Evolutionary conservation across 441 rosid genomes (phyloP).

Genomic region (Gossypium gossypioides): DNA sequence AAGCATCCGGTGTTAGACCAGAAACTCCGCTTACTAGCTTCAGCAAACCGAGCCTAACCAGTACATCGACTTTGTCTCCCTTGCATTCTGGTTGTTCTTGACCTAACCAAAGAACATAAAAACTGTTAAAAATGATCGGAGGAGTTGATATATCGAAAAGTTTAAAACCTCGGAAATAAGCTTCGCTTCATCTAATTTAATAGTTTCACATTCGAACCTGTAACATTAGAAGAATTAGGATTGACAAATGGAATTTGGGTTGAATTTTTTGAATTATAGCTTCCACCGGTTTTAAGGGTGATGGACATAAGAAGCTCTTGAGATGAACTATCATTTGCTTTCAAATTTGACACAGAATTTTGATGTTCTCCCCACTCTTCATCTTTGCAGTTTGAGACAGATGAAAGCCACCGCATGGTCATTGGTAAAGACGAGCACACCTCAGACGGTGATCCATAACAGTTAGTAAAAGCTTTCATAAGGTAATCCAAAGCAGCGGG

Average conservation of each 20-base stretch:
- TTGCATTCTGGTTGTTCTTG: slow-evolving; percentile 47
- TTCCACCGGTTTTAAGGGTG: slow-evolving; percentile 63
- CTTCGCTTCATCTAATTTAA: not conserved
- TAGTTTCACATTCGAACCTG: slow-evolving; percentile 27
- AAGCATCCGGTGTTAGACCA: slow-evolving; percentile 43
- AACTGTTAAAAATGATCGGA: not conserved
- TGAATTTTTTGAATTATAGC: slow-evolving; percentile 25
- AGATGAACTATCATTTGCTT: slow-evolving; percentile 29
- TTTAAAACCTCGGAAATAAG: not conserved
- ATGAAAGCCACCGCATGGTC: slow-evolving; percentile 56
- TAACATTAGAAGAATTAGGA: slow-evolving; percentile 12
- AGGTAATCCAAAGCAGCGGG: slow-evolving; percentile 77
- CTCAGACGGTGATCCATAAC: slow-evolving; percentile 40
- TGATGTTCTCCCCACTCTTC: slow-evolving; percentile 71
- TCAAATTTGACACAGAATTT: slow-evolving; percentile 35
- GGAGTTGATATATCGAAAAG: not conserved
- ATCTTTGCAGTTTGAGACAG: slow-evolving; percentile 36
- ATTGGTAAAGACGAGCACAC: slow-evolving; percentile 42
- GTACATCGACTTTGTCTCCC: slow-evolving; percentile 61
- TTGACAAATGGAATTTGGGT: slow-evolving; percentile 18
- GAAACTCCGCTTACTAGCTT: slow-evolving; percentile 54
- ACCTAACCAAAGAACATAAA: slow-evolving; percentile 27
- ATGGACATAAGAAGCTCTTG: slow-evolving; percentile 34
- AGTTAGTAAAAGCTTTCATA: slow-evolving; percentile 48
- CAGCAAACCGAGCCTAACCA: slow-evolving; percentile 68